These are phyloP conservation scores for Chlorokybus atmophyticus DNA, from an alignment of 139 green algal genomes.

Conservation along the genomic window DNA sequence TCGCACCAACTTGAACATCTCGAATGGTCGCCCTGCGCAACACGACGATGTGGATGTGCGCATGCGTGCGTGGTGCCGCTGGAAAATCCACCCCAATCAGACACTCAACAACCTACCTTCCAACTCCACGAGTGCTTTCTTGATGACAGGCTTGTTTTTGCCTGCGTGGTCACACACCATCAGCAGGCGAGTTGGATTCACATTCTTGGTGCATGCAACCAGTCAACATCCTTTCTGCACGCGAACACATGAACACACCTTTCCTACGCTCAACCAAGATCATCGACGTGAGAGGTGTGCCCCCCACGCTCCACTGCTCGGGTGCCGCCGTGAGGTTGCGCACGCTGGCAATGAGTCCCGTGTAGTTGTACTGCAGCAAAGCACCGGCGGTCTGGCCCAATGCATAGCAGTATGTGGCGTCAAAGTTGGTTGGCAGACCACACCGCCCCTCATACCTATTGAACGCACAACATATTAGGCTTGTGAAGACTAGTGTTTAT, in stretches of 20 bases:
- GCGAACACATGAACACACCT: slow-evolving; percentile 13
- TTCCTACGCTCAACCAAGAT: slow-evolving; percentile 46
- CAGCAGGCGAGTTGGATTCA: no score
- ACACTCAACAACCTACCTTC: slow-evolving; percentile 3
- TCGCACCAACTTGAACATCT: slow-evolving; percentile 20
- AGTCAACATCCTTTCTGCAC: background rate
- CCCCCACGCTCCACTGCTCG: slow-evolving; percentile 41
- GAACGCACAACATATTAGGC: background rate
- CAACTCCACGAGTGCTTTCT: slow-evolving; percentile 45
- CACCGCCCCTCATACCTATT: slow-evolving; percentile 46
- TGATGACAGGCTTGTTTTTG: slow-evolving; percentile 39
- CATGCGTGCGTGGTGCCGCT: background rate
- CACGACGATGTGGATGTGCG: background rate
- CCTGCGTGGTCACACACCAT: no score
- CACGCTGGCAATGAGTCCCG: slow-evolving; percentile 45
- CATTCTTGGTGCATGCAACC: background rate
- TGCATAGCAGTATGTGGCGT: slow-evolving; percentile 44
- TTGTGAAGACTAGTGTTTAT: background rate
- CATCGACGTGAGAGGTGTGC: slow-evolving; percentile 34
- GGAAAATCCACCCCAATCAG: background rate
- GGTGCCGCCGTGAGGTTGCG: slow-evolving; percentile 17
- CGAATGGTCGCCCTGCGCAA: slow-evolving; percentile 28
- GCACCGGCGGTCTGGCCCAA: slow-evolving; percentile 38
- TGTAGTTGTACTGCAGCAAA: slow-evolving; percentile 27
- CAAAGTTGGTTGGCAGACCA: slow-evolving; percentile 49